Evolutionary conservation across 805 yeast species (phyloP).

Genomic region (Suhomyces prunicola): DNA sequence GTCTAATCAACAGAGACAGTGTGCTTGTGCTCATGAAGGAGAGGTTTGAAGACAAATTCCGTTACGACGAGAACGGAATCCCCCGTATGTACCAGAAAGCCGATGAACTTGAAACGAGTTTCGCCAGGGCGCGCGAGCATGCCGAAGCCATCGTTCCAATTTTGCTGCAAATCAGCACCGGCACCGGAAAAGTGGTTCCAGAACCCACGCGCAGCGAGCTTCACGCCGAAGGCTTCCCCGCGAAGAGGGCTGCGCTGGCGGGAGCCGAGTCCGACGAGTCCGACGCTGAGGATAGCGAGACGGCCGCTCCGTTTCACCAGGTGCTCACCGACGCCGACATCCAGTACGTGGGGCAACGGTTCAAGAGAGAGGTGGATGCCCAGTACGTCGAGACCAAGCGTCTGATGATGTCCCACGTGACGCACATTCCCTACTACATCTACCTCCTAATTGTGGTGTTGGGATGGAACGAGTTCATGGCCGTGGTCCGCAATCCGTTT

Average conservation of each 20-base stretch:
- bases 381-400: conserved; percentile 85
- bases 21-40: conserved; percentile 68
- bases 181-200: conserved; percentile 58
- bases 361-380: conserved; percentile 74
- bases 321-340: conserved; percentile 29
- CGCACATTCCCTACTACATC: conserved; percentile 82
- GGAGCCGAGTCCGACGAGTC: conserved; percentile 19
- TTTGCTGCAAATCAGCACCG: conserved; percentile 41
- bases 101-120: conserved; percentile 67
- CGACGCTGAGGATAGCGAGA: conserved; percentile 15
- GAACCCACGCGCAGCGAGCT: conserved; percentile 32
- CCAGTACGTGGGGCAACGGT: conserved; percentile 33
- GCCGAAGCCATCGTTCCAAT: conserved; percentile 61
- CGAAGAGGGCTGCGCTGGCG: conserved; percentile 22
- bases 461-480: conserved; percentile 96
- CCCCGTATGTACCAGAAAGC: conserved; percentile 80
- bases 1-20: conserved; percentile 62
- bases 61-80: conserved; percentile 77
- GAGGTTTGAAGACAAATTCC: conserved; percentile 75
- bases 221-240: conserved; percentile 20
- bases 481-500: conserved; percentile 82
- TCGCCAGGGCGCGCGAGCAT: conserved; percentile 53
- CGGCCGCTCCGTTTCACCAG: conserved; percentile 45
- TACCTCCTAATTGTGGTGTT: conserved; percentile 68
- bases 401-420: conserved; percentile 70